phyloP scores from a whole-genome alignment of 2,329 filamentous ascomycete genomes.

The Fusarium brachygibbosum region DNA sequence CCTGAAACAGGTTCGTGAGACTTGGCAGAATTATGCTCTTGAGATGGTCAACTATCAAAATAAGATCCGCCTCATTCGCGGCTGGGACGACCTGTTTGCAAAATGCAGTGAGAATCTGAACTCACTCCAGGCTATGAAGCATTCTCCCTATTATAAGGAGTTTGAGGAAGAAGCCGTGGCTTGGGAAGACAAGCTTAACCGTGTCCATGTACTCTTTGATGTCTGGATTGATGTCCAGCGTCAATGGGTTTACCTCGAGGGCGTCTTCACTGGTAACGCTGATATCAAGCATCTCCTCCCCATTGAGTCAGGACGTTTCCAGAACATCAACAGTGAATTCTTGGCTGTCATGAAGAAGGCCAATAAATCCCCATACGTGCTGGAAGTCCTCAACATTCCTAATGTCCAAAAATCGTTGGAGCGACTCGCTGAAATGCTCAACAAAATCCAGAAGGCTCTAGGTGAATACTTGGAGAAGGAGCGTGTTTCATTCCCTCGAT shows the following conservation, averaged over 20 bases:
- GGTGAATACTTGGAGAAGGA: constrained; percentile 99
- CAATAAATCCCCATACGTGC: constrained; percentile 92
- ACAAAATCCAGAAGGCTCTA: constrained; percentile 99
- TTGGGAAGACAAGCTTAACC: constrained; percentile 98
- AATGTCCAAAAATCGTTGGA: constrained; percentile 97
- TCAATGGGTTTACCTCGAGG: constrained; percentile 99
- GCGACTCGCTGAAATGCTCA: constrained; percentile 93
- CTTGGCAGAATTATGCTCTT: constrained; percentile 94
- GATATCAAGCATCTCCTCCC: constrained; percentile 99
- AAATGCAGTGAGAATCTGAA: constrained; percentile 99
- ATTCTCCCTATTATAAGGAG: constrained; percentile 99
- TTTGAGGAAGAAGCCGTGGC: constrained; percentile 97
- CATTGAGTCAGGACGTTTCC: constrained; percentile 95
- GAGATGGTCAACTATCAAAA: constrained; percentile 98
- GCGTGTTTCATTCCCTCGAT: constrained; percentile 95
- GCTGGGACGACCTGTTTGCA: constrained; percentile 97
- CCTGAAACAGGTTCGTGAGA: constrained; percentile 94
- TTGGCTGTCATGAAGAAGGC: constrained; percentile 99
- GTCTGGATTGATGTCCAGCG: constrained; percentile 99
- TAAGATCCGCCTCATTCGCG: constrained; percentile 96
- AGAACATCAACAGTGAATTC: constrained; percentile 99
- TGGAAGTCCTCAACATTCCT: constrained; percentile 95
- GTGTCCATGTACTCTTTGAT: constrained; percentile 97
- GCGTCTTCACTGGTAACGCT: constrained; percentile 97
- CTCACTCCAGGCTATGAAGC: constrained; percentile 97